Percentiles rank a stretch among this genome's conserved stretches.
These are phyloP conservation scores for Penicillium sp. DNA, from an alignment of 2,329 filamentous ascomycete species.

Conservation along the genomic window DNA sequence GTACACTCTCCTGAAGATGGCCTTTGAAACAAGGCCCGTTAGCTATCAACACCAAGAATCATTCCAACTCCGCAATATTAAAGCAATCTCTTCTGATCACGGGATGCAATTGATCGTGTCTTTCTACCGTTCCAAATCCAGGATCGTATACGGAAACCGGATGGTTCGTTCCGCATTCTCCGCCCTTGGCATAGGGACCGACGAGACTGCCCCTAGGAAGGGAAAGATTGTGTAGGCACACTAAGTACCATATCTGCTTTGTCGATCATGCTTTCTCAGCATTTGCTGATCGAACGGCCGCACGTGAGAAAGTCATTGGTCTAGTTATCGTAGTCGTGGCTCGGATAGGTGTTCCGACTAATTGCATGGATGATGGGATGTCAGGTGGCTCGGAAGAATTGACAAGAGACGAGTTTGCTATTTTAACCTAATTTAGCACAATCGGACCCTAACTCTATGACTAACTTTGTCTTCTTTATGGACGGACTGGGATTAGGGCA, in stretches of 20 bases:
- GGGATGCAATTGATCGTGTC: neutral
- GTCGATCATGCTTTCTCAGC: neutral
- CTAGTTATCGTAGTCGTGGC: neutral
- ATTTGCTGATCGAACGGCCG: neutral
- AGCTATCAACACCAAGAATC: neutral
- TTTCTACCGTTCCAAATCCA: neutral
- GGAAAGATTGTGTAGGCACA: neutral
- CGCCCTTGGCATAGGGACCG: neutral
- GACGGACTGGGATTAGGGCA: too few species aligned
- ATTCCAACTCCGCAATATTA: neutral
- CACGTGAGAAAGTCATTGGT: neutral
- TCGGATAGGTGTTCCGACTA: neutral
- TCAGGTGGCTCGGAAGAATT: neutral
- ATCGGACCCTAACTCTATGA: neutral
- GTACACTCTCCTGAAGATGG: neutral
- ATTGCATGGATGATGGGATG: neutral
- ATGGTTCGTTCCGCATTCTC: slow-evolving; percentile 2
- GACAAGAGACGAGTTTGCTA: neutral
- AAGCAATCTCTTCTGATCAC: neutral
- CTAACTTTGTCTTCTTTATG: too few species aligned
- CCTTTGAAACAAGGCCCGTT: neutral
- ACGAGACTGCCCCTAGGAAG: neutral
- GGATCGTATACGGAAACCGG: neutral
- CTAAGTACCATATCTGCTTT: neutral
- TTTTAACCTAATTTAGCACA: neutral